Evolutionary conservation across 225 moss, liverwort and hornwort species (phyloP), one percentile per base, ranked within the genome.

Genomic region (Marchantia polymorpha): DNA sequence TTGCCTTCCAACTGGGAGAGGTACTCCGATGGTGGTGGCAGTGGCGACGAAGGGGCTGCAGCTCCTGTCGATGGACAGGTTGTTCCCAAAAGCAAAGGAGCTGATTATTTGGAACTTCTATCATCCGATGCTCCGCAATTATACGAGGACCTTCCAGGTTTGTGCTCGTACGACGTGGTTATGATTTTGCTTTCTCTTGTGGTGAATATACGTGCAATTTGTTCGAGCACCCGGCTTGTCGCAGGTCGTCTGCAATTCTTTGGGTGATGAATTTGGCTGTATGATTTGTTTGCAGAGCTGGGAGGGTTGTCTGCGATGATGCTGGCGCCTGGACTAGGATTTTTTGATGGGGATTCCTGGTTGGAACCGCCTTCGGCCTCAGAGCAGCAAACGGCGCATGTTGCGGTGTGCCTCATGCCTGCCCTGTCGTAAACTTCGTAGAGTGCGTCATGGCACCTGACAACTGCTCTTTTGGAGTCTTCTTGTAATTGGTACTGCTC

Each of bases 1-100:
- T 82, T 88, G 64, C 83, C 87, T 64, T 83, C 83, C 22, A 88
- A 88, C 67, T 85, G 85, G 87, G 84, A 88, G 71, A 80, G 87
- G 65, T 85, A 85, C 75, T 73, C 20, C n/a, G 84, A 87, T 59
- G 82, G 51, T 67, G 80, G 80, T 52, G 84, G 79, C 56, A 84
- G 80, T 39, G 82, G 82, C 4, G 81, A 81, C 12, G 73, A 76
- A 31, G 52, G 69, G 63, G 48, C 55, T n/a, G 22, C 74, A 6
- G 19, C 47, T 71, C 48, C 48, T 20, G 78, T 52, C 26, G 84
- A 84, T 58, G 87, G 87, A 77, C 78, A 80, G 58, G 70, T 81
- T 75, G 81, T 80, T 39, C 78, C 85, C 49, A 84, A 85, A 58
- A 88, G 87, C 72, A 85, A 84, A 55, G 84, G 87, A 71, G 87